Evolutionary conservation across 129 eudicot species (phyloP).

Genomic region (Saposhnikovia divaricata): DNA sequence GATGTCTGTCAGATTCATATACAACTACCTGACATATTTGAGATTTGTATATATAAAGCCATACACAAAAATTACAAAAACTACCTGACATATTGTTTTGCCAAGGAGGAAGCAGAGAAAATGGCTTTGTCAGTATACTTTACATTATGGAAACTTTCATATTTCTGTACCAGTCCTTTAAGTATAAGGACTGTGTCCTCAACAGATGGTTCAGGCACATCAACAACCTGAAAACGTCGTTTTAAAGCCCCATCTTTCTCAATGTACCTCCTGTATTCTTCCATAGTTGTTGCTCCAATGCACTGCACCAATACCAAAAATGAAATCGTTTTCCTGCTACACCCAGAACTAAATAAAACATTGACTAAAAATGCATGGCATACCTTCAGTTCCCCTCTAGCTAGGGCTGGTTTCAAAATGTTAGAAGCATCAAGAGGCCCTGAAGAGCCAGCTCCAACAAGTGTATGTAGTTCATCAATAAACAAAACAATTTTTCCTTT

Average conservation of each 20-base stretch:
- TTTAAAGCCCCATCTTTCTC: slow-evolving; percentile 16
- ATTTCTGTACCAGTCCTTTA: background rate
- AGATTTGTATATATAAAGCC: background rate
- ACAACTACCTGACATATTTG: no score
- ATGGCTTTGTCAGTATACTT: slow-evolving; percentile 11
- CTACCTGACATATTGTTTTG: slow-evolving; percentile 9
- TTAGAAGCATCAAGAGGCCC: slow-evolving; percentile 15
- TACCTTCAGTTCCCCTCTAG: slow-evolving; percentile 16
- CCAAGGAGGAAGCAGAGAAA: background rate
- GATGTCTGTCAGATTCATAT: background rate
- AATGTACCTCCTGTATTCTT: slow-evolving; percentile 20
- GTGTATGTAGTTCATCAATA: background rate
- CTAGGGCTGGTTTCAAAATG: slow-evolving; percentile 14
- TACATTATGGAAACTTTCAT: slow-evolving; percentile 19
- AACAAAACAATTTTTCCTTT: slow-evolving; percentile 2
- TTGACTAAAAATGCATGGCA: background rate
- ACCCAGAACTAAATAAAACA: background rate
- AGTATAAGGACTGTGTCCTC: slow-evolving; percentile 13
- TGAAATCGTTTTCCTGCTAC: no score
- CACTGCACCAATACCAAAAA: background rate
- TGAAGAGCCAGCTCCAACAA: background rate
- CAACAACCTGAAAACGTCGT: slow-evolving; percentile 15
- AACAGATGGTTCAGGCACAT: slow-evolving; percentile 15
- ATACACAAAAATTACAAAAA: background rate
- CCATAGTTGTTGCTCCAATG: slow-evolving; percentile 13